Percentiles rank a stretch among this genome's conserved stretches.
These are phyloP conservation scores for Sugiyamaella americana DNA, from an alignment of 805 yeast genomes.

Conservation along the genomic window DNA sequence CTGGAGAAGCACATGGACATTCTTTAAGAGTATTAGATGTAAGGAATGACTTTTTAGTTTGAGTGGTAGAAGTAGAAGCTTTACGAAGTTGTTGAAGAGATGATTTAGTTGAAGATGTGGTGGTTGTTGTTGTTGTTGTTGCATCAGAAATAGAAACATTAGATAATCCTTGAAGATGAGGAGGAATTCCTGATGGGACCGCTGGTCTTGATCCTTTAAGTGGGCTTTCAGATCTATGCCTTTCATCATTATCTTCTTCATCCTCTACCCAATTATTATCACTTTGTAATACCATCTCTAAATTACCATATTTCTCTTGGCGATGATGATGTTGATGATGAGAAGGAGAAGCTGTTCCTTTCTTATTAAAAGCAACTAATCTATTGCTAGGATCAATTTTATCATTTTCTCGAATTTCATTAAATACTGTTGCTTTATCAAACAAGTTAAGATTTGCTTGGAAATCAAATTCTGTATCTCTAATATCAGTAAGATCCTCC, in stretches of 20 bases:
- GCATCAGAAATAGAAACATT: background rate
- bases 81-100: constrained; percentile 8
- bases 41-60: constrained; percentile 28
- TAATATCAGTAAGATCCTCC: constrained; percentile 37
- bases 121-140: background rate
- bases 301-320: constrained; percentile 49
- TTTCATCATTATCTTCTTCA: background rate
- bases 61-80: constrained; percentile 2
- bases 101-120: background rate
- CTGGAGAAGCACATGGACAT: constrained; percentile 52
- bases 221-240: background rate
- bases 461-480: constrained; percentile 74
- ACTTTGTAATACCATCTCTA: constrained; percentile 56
- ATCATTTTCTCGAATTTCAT: constrained; percentile 64
- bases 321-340: background rate
- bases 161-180: background rate
- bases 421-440: constrained; percentile 73
- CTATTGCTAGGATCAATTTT: constrained; percentile 52
- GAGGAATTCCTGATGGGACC: background rate
- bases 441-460: constrained; percentile 74
- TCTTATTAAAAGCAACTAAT: constrained; percentile 66
- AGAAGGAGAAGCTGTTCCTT: constrained; percentile 17
- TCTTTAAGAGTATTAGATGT: constrained; percentile 15
- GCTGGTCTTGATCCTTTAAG: background rate
- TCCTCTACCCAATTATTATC: background rate